phyloP scores from a whole-genome alignment of 441 rosid species.

The Kokia cookei region DNA sequence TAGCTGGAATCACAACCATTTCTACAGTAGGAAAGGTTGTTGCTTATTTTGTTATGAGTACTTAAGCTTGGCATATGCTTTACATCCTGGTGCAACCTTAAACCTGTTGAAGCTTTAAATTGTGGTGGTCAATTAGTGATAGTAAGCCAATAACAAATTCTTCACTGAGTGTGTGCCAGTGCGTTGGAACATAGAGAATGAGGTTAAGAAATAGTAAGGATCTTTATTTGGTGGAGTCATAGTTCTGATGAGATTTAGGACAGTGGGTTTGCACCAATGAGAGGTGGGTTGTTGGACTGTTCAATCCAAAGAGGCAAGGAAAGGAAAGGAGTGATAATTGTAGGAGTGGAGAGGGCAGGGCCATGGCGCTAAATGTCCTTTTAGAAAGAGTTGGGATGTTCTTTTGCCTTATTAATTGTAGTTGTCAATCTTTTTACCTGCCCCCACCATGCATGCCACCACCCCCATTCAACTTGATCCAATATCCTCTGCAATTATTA shows the following conservation, averaged over 20 bases:
- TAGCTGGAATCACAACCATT: neutral
- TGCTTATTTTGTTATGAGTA: neutral
- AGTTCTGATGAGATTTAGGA: constrained; percentile 12
- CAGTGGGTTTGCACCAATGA: constrained; percentile 16
- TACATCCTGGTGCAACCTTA: neutral
- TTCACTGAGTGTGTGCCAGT: neutral
- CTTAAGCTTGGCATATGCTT: neutral
- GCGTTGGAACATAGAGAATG: neutral
- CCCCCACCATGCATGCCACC: constrained; percentile 11
- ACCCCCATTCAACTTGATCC: constrained; percentile 18
- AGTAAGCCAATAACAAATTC: neutral
- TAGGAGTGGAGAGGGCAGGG: constrained; percentile 15
- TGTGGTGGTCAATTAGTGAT: neutral
- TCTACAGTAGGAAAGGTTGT: neutral
- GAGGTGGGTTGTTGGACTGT: constrained; percentile 11
- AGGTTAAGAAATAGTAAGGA: neutral
- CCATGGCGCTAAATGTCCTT: constrained; percentile 15
- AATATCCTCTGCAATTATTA: constrained; percentile 12
- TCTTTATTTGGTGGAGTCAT: neutral
- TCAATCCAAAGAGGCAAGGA: constrained; percentile 17
- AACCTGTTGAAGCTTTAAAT: neutral
- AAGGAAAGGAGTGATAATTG: constrained; percentile 6
- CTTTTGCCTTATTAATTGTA: constrained; percentile 15
- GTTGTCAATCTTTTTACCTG: constrained; percentile 26
- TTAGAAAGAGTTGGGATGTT: constrained; percentile 17